Evolutionary conservation across 2,329 filamentous ascomycete species (phyloP), one percentile per base, ranked within the genome.

Genomic region (Paracamarosporium sp.): DNA sequence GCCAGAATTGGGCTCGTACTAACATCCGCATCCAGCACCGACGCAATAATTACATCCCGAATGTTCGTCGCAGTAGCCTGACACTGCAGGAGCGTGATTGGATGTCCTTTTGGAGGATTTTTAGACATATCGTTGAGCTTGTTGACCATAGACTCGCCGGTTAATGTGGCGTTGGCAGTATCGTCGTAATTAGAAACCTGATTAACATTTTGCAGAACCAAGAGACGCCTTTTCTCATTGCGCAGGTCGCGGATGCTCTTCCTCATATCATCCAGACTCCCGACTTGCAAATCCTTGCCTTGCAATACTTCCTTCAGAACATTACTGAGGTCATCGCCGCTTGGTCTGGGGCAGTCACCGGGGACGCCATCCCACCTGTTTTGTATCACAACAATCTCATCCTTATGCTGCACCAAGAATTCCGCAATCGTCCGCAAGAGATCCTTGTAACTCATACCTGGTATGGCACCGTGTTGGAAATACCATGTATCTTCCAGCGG

Each of bases 41-140:
- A 81, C 53, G 79, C 80, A 4, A 77, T 72, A 36, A 84, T 75
- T 0, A 82, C 82, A 55, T 80, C 77, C 3, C 76, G 71, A 38
- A 84, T 80, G 62, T 82, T 82, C 5, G 79, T 80, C n/a, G 81
- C 76, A 3, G 82, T 85, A 2, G 82, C 82, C 70, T 84, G 82
- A 54, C 81, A 83, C 61, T 84, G 82, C 25, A 76, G 50, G 25
- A 73, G 48, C 2, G 64, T 67, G 4, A 76, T 60, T 0, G 67
- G 60, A 30, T 72, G 64, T 0, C 66, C 67, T 0, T 43, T 38
- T 0, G 70, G 67, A 1, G 68, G 66, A 25, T 66, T 54, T 5
- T 36, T 46, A 11, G 52, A 35, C 69, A 73, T 71, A 3, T 60
- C 46, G 1, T 59, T 50, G 1, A 74, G 56, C 38, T 68, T 70